phyloP scores from a whole-genome alignment of 768 basidiomycete species.

The Gloeostereum incarnatum region DNA sequence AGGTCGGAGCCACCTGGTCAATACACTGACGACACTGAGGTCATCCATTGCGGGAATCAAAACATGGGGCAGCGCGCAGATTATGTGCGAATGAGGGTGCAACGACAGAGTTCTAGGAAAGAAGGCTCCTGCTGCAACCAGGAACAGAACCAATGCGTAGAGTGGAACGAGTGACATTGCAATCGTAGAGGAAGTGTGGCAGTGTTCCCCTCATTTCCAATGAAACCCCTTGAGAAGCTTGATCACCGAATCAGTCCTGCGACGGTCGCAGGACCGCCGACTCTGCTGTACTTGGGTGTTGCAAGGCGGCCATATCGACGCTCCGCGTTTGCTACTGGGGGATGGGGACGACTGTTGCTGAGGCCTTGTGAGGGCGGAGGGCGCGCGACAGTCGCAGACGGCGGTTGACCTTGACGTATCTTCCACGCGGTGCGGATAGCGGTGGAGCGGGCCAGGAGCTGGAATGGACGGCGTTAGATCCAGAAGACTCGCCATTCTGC shows the following conservation, averaged over 20 bases:
- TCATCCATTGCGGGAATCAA: too few relatives aligned
- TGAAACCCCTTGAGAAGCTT: neutral
- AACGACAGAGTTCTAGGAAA: too few relatives aligned
- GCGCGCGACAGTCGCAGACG: conserved; percentile 16
- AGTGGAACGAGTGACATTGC: neutral
- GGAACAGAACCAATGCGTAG: neutral
- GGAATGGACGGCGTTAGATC: conserved; percentile 7
- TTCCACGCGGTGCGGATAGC: conserved; percentile 73
- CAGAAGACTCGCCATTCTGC: conserved; percentile 9
- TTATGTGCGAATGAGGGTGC: too few relatives aligned
- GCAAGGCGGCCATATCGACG: conserved; percentile 60
- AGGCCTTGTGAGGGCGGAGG: conserved; percentile 10
- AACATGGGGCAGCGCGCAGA: too few relatives aligned
- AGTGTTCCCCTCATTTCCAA: neutral
- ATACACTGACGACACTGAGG: too few relatives aligned
- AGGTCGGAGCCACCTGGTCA: too few relatives aligned
- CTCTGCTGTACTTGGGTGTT: conserved; percentile 63
- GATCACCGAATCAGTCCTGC: conserved; percentile 60
- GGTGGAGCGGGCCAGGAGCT: conserved; percentile 62
- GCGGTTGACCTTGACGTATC: conserved; percentile 37
- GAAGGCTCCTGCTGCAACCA: too few relatives aligned
- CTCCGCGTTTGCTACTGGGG: conserved; percentile 18
- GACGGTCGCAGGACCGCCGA: conserved; percentile 50
- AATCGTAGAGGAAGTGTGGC: neutral
- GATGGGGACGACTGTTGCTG: conserved; percentile 6